Conservation (phyloP, 331 rosid species). For the Dryas integrifolia region DNA sequence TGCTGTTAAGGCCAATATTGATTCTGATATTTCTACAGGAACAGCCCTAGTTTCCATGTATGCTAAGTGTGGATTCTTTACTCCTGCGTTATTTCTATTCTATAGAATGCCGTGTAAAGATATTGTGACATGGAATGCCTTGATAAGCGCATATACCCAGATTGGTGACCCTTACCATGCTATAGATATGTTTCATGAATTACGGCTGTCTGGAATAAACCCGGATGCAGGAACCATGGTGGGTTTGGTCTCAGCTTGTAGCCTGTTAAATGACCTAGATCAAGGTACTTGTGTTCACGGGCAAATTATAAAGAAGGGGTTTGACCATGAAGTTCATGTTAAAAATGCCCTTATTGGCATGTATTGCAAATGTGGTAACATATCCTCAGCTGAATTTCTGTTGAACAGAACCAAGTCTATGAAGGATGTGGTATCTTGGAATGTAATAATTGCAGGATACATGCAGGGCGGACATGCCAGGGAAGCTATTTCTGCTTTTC, state of each 20-base stretch:
- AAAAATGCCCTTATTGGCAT: slow-evolving; percentile 55
- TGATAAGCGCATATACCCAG: slow-evolving; percentile 53
- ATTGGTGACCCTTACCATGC: slow-evolving; percentile 46
- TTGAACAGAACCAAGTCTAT: slow-evolving; percentile 32
- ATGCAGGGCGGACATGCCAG: slow-evolving; percentile 35
- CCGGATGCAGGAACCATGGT: slow-evolving; percentile 60
- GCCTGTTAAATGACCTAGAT: slow-evolving; percentile 30
- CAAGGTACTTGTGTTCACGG: slow-evolving; percentile 58
- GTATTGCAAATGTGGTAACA: slow-evolving; percentile 59
- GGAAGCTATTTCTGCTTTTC: slow-evolving; percentile 48
- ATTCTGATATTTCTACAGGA: slow-evolving; percentile 38
- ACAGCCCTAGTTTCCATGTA: slow-evolving; percentile 63
- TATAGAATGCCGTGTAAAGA: slow-evolving; percentile 48
- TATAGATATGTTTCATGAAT: slow-evolving; percentile 37
- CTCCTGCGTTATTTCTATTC: slow-evolving; percentile 42
- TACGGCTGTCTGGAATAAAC: slow-evolving; percentile 40
- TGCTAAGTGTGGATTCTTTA: slow-evolving; percentile 40
- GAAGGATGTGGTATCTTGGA: slow-evolving; percentile 55
- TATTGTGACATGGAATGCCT: slow-evolving; percentile 64
- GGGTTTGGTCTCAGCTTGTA: slow-evolving; percentile 48
- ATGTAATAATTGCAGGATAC: slow-evolving; percentile 65
- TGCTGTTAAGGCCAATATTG: slow-evolving; percentile 41
- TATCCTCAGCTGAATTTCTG: slow-evolving; percentile 49
- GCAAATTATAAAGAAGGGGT: slow-evolving; percentile 43
- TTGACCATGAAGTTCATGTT: slow-evolving; percentile 44